Conservation (phyloP, 2,329 filamentous ascomycete genomes). For the Alternaria angustiovoidea region DNA sequence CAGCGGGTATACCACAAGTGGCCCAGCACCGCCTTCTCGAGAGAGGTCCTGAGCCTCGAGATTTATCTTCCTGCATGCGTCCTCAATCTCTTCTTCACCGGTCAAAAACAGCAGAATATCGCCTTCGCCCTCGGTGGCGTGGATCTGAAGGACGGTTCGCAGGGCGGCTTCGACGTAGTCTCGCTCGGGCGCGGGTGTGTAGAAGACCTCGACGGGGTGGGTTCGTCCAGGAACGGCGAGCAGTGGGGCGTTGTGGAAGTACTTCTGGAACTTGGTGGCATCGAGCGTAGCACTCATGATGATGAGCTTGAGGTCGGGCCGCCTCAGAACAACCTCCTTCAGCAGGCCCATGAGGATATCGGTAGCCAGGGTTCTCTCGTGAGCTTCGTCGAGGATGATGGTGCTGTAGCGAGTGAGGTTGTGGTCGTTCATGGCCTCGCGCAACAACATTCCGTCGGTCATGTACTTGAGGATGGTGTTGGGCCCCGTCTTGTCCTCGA, state of each 20-base stretch:
- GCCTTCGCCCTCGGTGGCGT: conserved; percentile 89
- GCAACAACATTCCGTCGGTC: conserved; percentile 97
- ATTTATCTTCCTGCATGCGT: conserved; percentile 89
- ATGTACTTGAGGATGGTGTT: conserved; percentile 98
- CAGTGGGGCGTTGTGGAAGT: conserved; percentile 93
- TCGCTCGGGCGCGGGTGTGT: conserved; percentile 93
- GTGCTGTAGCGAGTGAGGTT: conserved; percentile 90
- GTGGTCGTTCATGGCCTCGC: conserved; percentile 92
- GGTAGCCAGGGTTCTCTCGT: conserved; percentile 95
- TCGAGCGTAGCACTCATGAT: conserved; percentile 97
- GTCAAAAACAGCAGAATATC: conserved; percentile 95
- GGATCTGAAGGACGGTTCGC: conserved; percentile 94
- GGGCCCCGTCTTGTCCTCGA: conserved; percentile 90
- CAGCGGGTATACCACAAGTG: conserved; percentile 87
- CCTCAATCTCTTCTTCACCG: conserved; percentile 98
- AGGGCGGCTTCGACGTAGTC: conserved; percentile 97
- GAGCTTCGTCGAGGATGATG: conserved; percentile 97
- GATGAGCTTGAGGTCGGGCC: conserved; percentile 91
- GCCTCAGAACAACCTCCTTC: conserved; percentile 88
- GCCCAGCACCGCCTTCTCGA: conserved; percentile 88
- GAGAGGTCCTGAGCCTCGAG: conserved; percentile 92
- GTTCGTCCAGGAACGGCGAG: conserved; percentile 95
- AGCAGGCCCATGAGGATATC: conserved; percentile 93
- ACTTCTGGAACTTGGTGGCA: conserved; percentile 96
- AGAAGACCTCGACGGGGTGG: conserved; percentile 97